Evolutionary conservation across 108 stramenopile genomes (phyloP).

Genomic region (Seminavis robusta): DNA sequence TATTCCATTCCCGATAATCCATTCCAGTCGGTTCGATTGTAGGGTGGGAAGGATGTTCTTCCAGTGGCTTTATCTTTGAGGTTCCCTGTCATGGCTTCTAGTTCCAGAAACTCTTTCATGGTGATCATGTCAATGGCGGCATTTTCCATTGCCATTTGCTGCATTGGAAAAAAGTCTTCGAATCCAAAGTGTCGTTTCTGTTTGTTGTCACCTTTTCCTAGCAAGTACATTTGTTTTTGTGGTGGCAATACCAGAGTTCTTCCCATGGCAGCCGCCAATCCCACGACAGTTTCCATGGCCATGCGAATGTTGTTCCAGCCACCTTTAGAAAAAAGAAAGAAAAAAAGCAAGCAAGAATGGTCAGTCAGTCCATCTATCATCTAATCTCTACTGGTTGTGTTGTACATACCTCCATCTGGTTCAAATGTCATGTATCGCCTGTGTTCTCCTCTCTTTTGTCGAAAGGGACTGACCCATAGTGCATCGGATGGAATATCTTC

Average conservation of each 20-base stretch:
- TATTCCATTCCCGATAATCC: slow-evolving; percentile 10
- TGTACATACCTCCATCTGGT: slow-evolving; percentile 62
- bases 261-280: slow-evolving; percentile 81
- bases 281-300: slow-evolving; percentile 76
- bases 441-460: slow-evolving; percentile 9
- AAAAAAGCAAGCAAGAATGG: too few relatives aligned
- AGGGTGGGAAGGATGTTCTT: slow-evolving; percentile 47
- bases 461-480: slow-evolving; percentile 45
- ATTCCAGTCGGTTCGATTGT: slow-evolving; percentile 64
- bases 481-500: slow-evolving; percentile 66
- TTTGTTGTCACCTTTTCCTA: slow-evolving; percentile 33
- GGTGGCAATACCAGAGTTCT: slow-evolving; percentile 91
- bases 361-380: too few relatives aligned
- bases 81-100: slow-evolving; percentile 47
- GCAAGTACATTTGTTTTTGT: slow-evolving; percentile 75
- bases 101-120: slow-evolving; percentile 77
- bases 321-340: too few relatives aligned
- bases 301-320: slow-evolving; percentile 88
- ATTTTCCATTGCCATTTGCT: slow-evolving; percentile 46
- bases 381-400: slow-evolving; percentile 17
- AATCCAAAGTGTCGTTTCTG: slow-evolving; percentile 55
- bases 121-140: slow-evolving; percentile 61
- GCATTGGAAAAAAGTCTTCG: slow-evolving; percentile 75
- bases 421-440: slow-evolving; percentile 83
- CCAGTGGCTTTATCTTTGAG: slow-evolving; percentile 38